Evolutionary conservation across 306 rosid species (phyloP).

Genomic region (Glycine tomentella): DNA sequence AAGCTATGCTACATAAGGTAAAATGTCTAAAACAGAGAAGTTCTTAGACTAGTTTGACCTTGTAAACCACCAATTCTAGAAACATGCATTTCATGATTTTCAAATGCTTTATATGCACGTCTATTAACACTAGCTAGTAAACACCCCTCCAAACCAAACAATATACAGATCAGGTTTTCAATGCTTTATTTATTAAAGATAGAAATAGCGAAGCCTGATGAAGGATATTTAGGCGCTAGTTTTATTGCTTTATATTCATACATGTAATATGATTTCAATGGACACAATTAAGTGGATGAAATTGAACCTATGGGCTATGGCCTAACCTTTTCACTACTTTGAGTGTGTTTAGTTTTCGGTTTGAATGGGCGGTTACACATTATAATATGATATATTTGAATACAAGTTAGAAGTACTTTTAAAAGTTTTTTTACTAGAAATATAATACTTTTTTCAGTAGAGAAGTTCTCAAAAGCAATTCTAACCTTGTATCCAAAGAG

Average conservation of each 20-base stretch:
- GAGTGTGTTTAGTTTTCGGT: too few species aligned
- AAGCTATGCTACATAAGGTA: constrained; percentile 31
- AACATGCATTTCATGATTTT: constrained; percentile 24
- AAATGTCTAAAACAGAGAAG: constrained; percentile 34
- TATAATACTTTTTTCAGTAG: too few species aligned
- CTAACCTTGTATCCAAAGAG: too few species aligned
- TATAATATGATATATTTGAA: too few species aligned
- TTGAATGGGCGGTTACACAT: too few species aligned
- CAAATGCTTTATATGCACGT: constrained; percentile 45
- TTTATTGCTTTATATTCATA: neutral
- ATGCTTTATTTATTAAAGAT: neutral
- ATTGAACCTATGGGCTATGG: too few species aligned
- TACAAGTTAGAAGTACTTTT: too few species aligned
- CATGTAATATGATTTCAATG: neutral
- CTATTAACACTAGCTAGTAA: neutral
- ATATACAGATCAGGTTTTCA: neutral
- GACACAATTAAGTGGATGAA: too few species aligned
- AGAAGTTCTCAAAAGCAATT: too few species aligned
- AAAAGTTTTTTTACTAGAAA: too few species aligned
- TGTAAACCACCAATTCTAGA: constrained; percentile 9
- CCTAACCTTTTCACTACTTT: too few species aligned
- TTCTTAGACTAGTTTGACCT: constrained; percentile 32
- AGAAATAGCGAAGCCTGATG: neutral
- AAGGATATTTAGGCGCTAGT: neutral
- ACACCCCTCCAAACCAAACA: neutral